Evolutionary conservation across 1,284 basidiomycete species (phyloP).

Genomic region (Exsudoporus floridanus): DNA sequence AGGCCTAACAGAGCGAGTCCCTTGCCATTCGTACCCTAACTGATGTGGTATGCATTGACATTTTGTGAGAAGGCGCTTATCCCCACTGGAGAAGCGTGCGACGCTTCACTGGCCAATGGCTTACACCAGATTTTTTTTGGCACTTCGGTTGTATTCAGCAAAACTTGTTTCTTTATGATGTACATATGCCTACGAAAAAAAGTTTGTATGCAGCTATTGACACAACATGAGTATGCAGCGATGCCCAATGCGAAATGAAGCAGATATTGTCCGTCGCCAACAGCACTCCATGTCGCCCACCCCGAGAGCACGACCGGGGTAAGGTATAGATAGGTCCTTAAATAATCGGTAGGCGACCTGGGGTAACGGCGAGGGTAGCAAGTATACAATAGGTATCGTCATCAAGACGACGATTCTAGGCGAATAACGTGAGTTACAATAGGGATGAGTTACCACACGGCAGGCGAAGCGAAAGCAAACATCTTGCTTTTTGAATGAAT

Average conservation of each 20-base stretch:
- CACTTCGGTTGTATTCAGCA: slow-evolving; percentile 26
- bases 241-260: slow-evolving; percentile 37
- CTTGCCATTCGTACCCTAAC: slow-evolving; percentile 5
- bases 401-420: slow-evolving; percentile 35
- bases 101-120: slow-evolving; percentile 11
- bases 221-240: slow-evolving; percentile 37
- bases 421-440: slow-evolving; percentile 26
- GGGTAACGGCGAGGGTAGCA: slow-evolving; percentile 10
- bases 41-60: slow-evolving; percentile 10
- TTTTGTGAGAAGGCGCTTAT: slow-evolving; percentile 9
- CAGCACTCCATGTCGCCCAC: slow-evolving; percentile 27
- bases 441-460: slow-evolving; percentile 42
- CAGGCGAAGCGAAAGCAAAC: slow-evolving; percentile 48
- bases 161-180: slow-evolving; percentile 32
- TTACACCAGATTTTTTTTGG: not conserved
- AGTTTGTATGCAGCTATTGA: slow-evolving; percentile 38
- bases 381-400: slow-evolving; percentile 31
- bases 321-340: slow-evolving; percentile 39
- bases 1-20: slow-evolving; percentile 4
- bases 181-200: slow-evolving; percentile 37
- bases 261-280: slow-evolving; percentile 23
- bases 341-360: slow-evolving; percentile 28
- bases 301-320: slow-evolving; percentile 8
- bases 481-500: slow-evolving; percentile 42
- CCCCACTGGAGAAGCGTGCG: not conserved